Percentiles rank a stretch among this genome's conserved stretches.
Evolutionary conservation across 169 alveolate genomes (phyloP).

Genomic region (Plasmodium gallinaceum): DNA sequence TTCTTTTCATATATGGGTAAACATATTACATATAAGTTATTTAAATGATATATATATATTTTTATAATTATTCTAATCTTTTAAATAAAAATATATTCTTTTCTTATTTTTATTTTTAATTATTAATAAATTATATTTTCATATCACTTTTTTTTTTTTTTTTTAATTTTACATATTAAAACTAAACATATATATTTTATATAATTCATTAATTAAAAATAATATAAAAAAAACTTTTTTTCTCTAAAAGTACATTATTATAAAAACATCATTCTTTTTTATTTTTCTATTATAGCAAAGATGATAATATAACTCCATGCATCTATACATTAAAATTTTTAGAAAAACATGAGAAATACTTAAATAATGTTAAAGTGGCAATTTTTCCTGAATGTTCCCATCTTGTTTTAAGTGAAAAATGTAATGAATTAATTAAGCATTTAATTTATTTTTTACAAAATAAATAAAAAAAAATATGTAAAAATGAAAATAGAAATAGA

Average conservation of each 20-base stretch:
- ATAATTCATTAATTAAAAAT: too few relatives aligned
- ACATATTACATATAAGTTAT: neutral
- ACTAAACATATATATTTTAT: too few relatives aligned
- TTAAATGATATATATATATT: neutral
- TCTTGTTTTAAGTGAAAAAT: conserved; percentile 63
- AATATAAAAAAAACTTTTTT: too few relatives aligned
- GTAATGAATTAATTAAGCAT: conserved; percentile 27
- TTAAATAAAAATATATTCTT: neutral
- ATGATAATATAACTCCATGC: conserved; percentile 55
- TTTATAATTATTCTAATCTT: neutral
- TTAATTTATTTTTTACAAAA: conserved; percentile 34
- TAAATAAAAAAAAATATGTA: conserved; percentile 1
- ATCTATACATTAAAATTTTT: conserved; percentile 57
- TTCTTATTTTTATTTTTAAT: neutral
- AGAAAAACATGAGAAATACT: conserved; percentile 35
- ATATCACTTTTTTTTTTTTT: too few relatives aligned
- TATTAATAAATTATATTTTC: too few relatives aligned
- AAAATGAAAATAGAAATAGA: neutral
- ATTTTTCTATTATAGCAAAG: conserved; percentile 11
- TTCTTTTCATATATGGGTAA: conserved; percentile 73
- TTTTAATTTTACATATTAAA: too few relatives aligned
- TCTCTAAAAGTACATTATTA: neutral
- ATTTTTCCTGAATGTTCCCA: conserved; percentile 74
- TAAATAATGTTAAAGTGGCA: conserved; percentile 49
- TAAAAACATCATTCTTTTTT: neutral